These are phyloP conservation scores for Lasiosphaeris hirsuta DNA, from an alignment of 495 filamentous ascomycete genomes.

Conservation along the genomic window DNA sequence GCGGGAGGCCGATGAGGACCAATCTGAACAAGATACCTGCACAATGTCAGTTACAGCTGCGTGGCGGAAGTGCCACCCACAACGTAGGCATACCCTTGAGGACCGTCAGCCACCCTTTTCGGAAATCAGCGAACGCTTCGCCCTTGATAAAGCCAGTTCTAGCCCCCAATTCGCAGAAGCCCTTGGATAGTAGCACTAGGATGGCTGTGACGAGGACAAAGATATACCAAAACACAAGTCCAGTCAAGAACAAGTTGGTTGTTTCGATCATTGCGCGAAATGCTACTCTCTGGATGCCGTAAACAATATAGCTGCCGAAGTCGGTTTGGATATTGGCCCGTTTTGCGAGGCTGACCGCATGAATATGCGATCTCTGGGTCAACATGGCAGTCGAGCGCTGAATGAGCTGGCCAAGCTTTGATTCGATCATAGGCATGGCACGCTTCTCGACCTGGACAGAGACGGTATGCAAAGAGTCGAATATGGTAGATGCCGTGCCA, in stretches of 20 bases:
- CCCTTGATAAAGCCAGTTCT: slow-evolving; percentile 71
- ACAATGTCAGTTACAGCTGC: slow-evolving; percentile 27
- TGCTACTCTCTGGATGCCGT: slow-evolving; percentile 85
- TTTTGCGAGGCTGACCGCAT: slow-evolving; percentile 39
- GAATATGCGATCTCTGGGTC: slow-evolving; percentile 35
- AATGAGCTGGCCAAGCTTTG: slow-evolving; percentile 31
- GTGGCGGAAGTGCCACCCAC: background rate
- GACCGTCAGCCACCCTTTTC: slow-evolving; percentile 68
- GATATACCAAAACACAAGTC: slow-evolving; percentile 82
- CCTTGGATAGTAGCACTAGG: slow-evolving; percentile 76
- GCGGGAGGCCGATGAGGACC: slow-evolving; percentile 89
- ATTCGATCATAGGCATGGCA: slow-evolving; percentile 36
- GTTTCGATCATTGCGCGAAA: slow-evolving; percentile 82
- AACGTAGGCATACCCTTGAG: slow-evolving; percentile 25
- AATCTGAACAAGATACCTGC: slow-evolving; percentile 85
- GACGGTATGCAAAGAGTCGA: slow-evolving; percentile 66
- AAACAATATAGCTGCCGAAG: slow-evolving; percentile 62
- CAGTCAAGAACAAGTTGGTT: slow-evolving; percentile 93
- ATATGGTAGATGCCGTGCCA: slow-evolving; percentile 76
- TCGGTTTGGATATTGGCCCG: slow-evolving; percentile 45
- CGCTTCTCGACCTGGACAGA: slow-evolving; percentile 83
- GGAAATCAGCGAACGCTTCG: slow-evolving; percentile 91
- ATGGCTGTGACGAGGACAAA: slow-evolving; percentile 71
- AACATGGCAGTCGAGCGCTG: slow-evolving; percentile 48
- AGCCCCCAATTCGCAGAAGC: slow-evolving; percentile 65